Evolutionary conservation across 2,329 filamentous ascomycete genomes (phyloP), one percentile per base, ranked within the genome.

Genomic region (Trichoderma pleuroti): DNA sequence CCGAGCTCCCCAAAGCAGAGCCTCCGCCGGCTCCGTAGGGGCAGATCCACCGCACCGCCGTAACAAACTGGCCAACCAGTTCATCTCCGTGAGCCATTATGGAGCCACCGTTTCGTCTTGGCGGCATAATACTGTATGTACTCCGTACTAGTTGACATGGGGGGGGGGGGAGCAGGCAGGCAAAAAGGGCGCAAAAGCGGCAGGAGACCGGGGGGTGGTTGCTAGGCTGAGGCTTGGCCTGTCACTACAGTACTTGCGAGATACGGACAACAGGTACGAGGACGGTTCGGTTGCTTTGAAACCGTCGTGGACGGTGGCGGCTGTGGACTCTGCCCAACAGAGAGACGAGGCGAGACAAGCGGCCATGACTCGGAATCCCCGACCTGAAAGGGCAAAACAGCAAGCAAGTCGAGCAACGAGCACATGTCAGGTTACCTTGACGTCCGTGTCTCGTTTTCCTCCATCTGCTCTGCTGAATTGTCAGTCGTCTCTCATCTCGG

Each of bases 51-150:
- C 18, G 59, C 32, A 62, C 67, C 42, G 59, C 67, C 67, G 67
- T 69, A 56, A 62, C 46, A 63, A 62, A 69, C 67, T 59, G 67
- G 32, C 46, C 65, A 68, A 68, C 65, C 65, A 68, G 63, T 57
- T 32, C 14, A n/a, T 10, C 46, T 39, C 52, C 64, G 62, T 57
- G 32, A 26, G 54, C 56, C 30, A 52, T 62, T 30, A 62, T 69
- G 66, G 57, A 61, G 66, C 57, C 57, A 70, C 67, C 67, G 67
- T 70, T 70, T 70, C 57, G 67, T 34, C 65, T 59, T 59, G 65
- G 64, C 64, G 49, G 63, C 63, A 66, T 66, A 39, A 39, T 26
- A n/a, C n/a, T n/a, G n/a, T n/a, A n/a, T n/a, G n/a, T n/a, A n/a
- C n/a, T n/a, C n/a, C n/a, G n/a, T n/a, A n/a, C n/a, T n/a, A 26